Evolutionary conservation across 1,284 basidiomycete species (phyloP).

Genomic region (Leccinum ponderosum): DNA sequence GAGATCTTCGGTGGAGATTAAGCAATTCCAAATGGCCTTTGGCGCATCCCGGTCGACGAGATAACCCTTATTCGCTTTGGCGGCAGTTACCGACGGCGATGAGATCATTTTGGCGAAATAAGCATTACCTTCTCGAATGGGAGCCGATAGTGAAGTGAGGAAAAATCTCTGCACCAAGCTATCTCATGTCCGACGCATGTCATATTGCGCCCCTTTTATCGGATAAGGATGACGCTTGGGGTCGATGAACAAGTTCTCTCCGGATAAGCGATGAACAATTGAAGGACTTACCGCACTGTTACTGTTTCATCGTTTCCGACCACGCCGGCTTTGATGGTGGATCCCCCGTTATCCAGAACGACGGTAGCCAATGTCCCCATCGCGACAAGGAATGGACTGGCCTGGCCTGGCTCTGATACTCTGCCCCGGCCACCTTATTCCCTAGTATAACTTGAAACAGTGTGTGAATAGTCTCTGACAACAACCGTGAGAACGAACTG

Average conservation of each 20-base stretch:
- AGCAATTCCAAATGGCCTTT: constrained; percentile 87
- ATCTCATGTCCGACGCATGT: constrained; percentile 86
- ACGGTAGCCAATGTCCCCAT: constrained; percentile 52
- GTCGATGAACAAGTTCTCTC: constrained; percentile 2
- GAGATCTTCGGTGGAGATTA: constrained; percentile 72
- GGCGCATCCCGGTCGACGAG: constrained; percentile 91
- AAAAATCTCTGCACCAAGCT: constrained; percentile 70
- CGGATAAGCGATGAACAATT: background rate
- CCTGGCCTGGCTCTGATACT: background rate
- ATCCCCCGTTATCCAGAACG: constrained; percentile 85
- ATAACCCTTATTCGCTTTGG: constrained; percentile 64
- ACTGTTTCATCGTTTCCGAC: constrained; percentile 30
- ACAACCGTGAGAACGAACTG: constrained; percentile 17
- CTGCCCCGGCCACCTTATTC: background rate
- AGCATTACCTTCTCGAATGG: constrained; percentile 81
- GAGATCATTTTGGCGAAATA: background rate
- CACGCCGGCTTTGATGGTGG: constrained; percentile 75
- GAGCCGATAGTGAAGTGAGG: constrained; percentile 76
- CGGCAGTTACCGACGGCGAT: constrained; percentile 10
- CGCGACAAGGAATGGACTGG: background rate
- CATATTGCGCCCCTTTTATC: constrained; percentile 76
- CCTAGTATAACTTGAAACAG: background rate
- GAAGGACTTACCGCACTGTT: constrained; percentile 18
- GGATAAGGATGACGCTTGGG: constrained; percentile 67
- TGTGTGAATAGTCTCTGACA: background rate